phyloP scores from a whole-genome alignment of 306 rosid genomes.

The Glycine latifolia region DNA sequence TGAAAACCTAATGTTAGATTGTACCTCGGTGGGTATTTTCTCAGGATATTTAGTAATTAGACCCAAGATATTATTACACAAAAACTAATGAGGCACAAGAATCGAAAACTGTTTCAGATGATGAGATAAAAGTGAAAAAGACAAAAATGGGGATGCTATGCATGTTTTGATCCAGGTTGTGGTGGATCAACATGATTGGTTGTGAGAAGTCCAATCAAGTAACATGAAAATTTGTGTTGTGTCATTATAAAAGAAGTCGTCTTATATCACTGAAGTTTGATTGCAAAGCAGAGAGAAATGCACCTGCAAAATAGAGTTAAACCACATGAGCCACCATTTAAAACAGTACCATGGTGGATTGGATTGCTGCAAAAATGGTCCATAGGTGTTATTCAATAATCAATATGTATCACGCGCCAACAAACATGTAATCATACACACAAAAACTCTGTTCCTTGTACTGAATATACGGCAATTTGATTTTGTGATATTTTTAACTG shows the following conservation, averaged over 20 bases:
- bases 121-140: conserved; percentile 26
- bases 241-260: conserved; percentile 78
- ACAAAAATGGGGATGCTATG: conserved; percentile 46
- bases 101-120: conserved; percentile 38
- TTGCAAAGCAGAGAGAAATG: conserved; percentile 76
- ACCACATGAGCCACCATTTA: conserved; percentile 41
- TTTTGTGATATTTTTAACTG: conserved; percentile 13
- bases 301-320: conserved; percentile 65
- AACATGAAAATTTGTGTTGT: conserved; percentile 13
- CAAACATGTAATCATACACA: not conserved
- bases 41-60: conserved; percentile 36
- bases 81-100: conserved; percentile 41
- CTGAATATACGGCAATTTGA: not conserved
- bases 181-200: conserved; percentile 46
- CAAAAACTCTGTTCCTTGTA: not conserved
- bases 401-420: not conserved
- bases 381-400: conserved; percentile 4
- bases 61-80: conserved; percentile 48
- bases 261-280: conserved; percentile 86
- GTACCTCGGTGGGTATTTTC: conserved; percentile 36
- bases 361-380: not conserved
- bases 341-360: not conserved
- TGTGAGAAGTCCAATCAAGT: conserved; percentile 44
- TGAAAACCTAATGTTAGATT: conserved; percentile 43
- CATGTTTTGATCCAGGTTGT: conserved; percentile 38